These are phyloP conservation scores for Calonectria pseudoreteaudii DNA, from an alignment of 2,329 filamentous ascomycete genomes.

Conservation along the genomic window DNA sequence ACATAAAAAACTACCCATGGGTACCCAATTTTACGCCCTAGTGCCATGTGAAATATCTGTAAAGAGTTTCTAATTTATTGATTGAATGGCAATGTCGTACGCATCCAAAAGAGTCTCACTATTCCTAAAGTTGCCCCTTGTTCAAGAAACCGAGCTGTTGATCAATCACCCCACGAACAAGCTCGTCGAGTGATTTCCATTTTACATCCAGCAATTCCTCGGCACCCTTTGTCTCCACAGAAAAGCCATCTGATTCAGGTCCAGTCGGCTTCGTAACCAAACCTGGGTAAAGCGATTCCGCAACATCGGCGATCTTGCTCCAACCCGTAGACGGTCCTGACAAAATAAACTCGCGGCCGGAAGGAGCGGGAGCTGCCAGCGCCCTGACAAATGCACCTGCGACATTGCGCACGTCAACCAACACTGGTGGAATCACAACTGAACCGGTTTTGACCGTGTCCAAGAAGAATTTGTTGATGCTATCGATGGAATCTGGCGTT, in stretches of 20 bases:
- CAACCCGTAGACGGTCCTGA: background rate
- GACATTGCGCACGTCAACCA: background rate
- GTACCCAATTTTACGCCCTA: no score
- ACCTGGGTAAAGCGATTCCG: background rate
- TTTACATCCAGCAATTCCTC: background rate
- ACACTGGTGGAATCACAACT: background rate
- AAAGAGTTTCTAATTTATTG: no score
- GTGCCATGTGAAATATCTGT: no score
- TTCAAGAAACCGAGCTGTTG: background rate
- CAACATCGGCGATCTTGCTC: background rate
- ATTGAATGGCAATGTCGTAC: no score
- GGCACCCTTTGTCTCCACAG: background rate
- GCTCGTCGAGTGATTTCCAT: background rate
- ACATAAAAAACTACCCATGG: no score
- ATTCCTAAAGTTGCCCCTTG: background rate
- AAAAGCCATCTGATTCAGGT: background rate
- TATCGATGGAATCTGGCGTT: background rate
- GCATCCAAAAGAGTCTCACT: no score
- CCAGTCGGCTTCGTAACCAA: background rate
- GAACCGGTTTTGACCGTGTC: background rate
- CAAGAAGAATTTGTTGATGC: constrained; percentile 1
- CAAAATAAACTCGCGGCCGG: background rate
- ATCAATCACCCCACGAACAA: background rate
- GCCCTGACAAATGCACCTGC: background rate
- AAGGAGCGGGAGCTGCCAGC: background rate